Evolutionary conservation across 2,329 filamentous ascomycete genomes (phyloP).

Genomic region (Aureobasidium sp.): DNA sequence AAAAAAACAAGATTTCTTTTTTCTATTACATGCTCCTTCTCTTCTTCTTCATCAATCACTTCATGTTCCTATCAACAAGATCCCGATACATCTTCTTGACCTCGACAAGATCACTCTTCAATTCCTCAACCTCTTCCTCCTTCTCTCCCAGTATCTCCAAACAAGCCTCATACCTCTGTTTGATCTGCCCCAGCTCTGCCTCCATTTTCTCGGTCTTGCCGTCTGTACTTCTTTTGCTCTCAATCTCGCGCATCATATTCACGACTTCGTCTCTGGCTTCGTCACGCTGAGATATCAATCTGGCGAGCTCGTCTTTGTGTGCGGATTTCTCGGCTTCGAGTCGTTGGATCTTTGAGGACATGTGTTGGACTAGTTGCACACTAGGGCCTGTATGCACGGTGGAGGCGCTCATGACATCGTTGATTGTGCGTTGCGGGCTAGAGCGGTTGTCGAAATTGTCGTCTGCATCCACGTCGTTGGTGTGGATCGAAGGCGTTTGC

Average conservation of each 20-base stretch:
- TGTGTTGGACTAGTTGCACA: conserved; percentile 90
- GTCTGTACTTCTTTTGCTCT: conserved; percentile 58
- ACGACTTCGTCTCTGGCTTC: conserved; percentile 92
- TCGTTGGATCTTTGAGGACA: conserved; percentile 86
- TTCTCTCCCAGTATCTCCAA: conserved; percentile 95
- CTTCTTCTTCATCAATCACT: not conserved
- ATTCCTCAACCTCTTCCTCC: conserved; percentile 88
- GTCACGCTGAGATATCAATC: conserved; percentile 79
- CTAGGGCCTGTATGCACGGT: conserved; percentile 86
- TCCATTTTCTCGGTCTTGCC: conserved; percentile 59
- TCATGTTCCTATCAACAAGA: conserved; percentile 56
- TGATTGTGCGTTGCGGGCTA: conserved; percentile 62
- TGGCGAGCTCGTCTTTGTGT: conserved; percentile 74
- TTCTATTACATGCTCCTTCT: not conserved
- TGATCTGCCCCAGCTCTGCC: conserved; percentile 59
- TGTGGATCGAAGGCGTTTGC: conserved; percentile 42
- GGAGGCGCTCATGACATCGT: conserved; percentile 48
- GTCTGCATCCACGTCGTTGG: conserved; percentile 47
- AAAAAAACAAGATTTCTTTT: not conserved
- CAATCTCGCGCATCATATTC: conserved; percentile 76
- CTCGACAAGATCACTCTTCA: conserved; percentile 81
- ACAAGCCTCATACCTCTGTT: conserved; percentile 78
- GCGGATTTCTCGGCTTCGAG: conserved; percentile 88
- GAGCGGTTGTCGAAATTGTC: conserved; percentile 50
- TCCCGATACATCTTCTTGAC: conserved; percentile 96